Percentiles rank a stretch among this genome's conserved stretches.
These are phyloP conservation scores for Chalciporus sphaerocephalus DNA, from an alignment of 768 basidiomycete genomes.

Conservation along the genomic window DNA sequence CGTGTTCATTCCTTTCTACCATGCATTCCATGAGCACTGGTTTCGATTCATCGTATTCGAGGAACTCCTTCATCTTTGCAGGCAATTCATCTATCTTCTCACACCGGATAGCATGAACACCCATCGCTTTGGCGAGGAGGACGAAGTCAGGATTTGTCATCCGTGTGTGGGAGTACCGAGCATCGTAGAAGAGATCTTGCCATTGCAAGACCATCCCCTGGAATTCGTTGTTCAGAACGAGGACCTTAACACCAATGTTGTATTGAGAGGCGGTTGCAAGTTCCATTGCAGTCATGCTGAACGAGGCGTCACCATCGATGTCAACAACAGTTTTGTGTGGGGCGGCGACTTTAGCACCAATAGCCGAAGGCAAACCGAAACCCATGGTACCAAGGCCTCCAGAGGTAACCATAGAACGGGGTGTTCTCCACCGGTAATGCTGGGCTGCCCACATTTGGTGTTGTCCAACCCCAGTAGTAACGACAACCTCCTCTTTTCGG, in stretches of 20 bases:
- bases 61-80: constrained; percentile 96
- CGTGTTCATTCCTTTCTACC: constrained; percentile 81
- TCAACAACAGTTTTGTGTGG: constrained; percentile 93
- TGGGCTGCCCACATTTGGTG: constrained; percentile 99
- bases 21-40: constrained; percentile 90
- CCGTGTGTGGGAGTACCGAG: constrained; percentile 91
- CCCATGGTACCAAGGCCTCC: constrained; percentile 99
- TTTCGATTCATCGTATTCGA: constrained; percentile 84
- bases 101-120: constrained; percentile 85
- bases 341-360: constrained; percentile 95
- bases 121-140: constrained; percentile 84
- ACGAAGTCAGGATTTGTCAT: constrained; percentile 98
- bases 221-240: constrained; percentile 94
- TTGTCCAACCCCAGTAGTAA: constrained; percentile 95
- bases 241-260: constrained; percentile 90
- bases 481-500: constrained; percentile 80
- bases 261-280: constrained; percentile 89
- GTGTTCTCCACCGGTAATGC: constrained; percentile 85
- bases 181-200: constrained; percentile 98
- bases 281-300: constrained; percentile 99
- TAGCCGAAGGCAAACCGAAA: constrained; percentile 89
- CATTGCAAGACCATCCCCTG: constrained; percentile 99
- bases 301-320: constrained; percentile 96
- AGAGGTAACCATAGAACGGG: constrained; percentile 84
- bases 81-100: constrained; percentile 70